phyloP scores from a whole-genome alignment of 495 filamentous ascomycete species.

The Physcia stellaris region DNA sequence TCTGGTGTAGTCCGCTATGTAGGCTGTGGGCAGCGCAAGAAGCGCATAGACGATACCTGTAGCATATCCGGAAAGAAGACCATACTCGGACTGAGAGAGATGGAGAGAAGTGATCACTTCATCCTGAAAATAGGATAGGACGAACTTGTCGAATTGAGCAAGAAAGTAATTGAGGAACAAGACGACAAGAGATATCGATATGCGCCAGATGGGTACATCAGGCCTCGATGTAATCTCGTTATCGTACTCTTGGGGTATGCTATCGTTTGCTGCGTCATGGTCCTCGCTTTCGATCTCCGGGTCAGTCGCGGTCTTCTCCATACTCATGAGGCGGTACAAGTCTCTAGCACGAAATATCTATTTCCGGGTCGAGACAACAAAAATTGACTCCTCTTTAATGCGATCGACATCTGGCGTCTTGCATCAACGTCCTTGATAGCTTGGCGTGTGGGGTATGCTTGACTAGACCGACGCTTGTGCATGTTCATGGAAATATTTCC shows the following conservation, averaged over 20 bases:
- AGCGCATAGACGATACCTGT: conserved; percentile 23
- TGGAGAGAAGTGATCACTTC: conserved; percentile 13
- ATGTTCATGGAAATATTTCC: no score
- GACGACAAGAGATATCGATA: conserved; percentile 11
- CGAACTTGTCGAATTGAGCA: conserved; percentile 25
- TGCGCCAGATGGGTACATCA: conserved; percentile 8
- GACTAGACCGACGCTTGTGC: no score
- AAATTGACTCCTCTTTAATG: no score
- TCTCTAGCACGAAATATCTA: no score
- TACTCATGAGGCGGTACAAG: neutral
- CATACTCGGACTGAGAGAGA: conserved; percentile 14
- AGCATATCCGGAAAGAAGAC: conserved; percentile 20
- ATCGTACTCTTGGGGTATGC: no score
- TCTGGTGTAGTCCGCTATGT: conserved; percentile 16
- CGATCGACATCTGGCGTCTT: no score
- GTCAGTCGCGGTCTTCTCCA: neutral
- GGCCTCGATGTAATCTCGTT: conserved; percentile 3
- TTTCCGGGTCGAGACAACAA: no score
- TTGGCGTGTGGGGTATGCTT: no score
- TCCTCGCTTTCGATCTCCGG: neutral
- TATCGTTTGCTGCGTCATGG: no score
- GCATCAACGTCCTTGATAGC: no score
- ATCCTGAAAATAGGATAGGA: conserved; percentile 22
- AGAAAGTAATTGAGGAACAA: conserved; percentile 25
- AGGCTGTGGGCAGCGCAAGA: conserved; percentile 18